A percentile compares a stretch with the other conserved stretches of the same genome.
phyloP scores from a whole-genome alignment of 2,329 filamentous ascomycete species.

The Colletotrichum filicis region DNA sequence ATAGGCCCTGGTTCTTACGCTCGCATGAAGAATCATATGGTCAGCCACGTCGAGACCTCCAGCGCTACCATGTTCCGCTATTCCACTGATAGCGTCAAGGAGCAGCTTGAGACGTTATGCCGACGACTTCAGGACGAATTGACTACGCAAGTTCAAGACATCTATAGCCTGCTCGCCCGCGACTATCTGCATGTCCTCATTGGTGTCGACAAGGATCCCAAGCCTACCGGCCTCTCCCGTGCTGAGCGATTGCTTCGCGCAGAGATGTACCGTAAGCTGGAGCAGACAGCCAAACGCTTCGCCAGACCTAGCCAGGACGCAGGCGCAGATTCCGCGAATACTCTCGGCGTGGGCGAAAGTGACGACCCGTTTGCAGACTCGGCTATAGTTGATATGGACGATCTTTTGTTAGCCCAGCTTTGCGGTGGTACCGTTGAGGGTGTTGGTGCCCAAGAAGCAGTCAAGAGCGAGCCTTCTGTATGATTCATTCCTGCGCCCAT shows the following conservation, averaged over 20 bases:
- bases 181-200: slow-evolving; percentile 27
- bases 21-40: slow-evolving; percentile 42
- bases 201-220: slow-evolving; percentile 4
- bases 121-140: slow-evolving; percentile 9
- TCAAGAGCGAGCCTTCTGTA: background rate
- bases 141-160: slow-evolving; percentile 9
- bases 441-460: background rate
- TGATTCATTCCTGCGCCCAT: background rate
- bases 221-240: background rate
- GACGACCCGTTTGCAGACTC: background rate
- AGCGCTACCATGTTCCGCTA: slow-evolving; percentile 37
- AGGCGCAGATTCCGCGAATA: no score
- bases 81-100: slow-evolving; percentile 33
- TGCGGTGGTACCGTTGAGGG: background rate
- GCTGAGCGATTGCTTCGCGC: slow-evolving; percentile 5
- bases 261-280: background rate
- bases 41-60: slow-evolving; percentile 34
- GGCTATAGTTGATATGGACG: background rate
- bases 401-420: background rate
- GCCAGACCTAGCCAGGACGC: background rate
- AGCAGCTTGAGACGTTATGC: slow-evolving; percentile 31
- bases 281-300: background rate
- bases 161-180: slow-evolving; percentile 24
- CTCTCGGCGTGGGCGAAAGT: no score
- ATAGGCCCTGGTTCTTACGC: slow-evolving; percentile 38